Evolutionary conservation across 1,284 basidiomycete species (phyloP).

Genomic region (Sporisorium exsertum): DNA sequence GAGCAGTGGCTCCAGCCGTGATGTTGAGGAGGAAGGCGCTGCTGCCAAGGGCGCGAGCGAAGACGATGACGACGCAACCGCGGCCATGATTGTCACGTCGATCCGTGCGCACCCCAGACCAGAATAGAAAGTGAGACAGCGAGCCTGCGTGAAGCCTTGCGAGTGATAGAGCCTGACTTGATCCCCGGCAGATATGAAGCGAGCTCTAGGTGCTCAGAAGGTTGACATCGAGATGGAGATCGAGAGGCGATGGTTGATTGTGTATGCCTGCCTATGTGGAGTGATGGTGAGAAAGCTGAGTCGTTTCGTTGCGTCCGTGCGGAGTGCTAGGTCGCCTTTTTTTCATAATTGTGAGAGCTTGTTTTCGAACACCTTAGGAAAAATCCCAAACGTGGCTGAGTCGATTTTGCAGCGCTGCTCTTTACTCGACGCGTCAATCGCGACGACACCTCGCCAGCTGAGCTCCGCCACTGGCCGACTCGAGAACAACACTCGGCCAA

Average conservation of each 20-base stretch:
- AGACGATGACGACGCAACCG: conserved; percentile 21
- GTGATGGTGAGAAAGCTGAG: conserved; percentile 10
- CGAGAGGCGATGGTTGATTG: neutral
- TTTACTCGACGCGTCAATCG: conserved; percentile 42
- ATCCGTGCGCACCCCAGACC: neutral
- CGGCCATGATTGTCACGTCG: conserved; percentile 23
- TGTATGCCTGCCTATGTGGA: conserved; percentile 7
- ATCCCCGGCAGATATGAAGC: neutral
- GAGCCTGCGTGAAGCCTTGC: neutral
- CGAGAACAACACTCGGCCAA: conserved; percentile 33
- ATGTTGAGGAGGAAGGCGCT: conserved; percentile 21
- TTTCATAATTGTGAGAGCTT: neutral
- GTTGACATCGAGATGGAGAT: neutral
- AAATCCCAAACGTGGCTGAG: conserved; percentile 16
- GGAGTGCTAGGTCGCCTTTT: neutral
- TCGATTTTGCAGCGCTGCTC: conserved; percentile 9
- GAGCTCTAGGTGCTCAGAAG: neutral
- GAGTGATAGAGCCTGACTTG: neutral
- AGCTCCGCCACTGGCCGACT: no score
- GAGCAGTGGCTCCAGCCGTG: conserved; percentile 79
- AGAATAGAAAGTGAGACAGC: neutral
- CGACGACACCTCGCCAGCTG: conserved; percentile 21
- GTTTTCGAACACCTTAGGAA: neutral
- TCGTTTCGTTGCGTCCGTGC: conserved; percentile 13
- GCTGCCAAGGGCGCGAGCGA: conserved; percentile 2